phyloP scores from a whole-genome alignment of 2,329 filamentous ascomycete genomes.

The Fusarium fracticaudum region DNA sequence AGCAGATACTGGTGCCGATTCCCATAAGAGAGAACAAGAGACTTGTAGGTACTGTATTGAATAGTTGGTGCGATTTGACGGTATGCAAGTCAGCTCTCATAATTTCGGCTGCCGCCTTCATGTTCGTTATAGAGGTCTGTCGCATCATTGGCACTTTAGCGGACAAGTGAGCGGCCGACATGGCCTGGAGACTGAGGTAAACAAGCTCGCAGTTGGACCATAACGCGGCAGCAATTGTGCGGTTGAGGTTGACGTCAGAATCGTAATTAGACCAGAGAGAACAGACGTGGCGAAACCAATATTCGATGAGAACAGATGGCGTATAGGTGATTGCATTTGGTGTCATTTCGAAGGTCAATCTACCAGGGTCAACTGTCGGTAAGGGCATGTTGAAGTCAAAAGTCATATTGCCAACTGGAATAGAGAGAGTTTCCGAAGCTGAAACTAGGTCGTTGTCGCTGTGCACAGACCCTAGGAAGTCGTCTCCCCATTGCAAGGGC shows the following conservation, averaged over 20 bases:
- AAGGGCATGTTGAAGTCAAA: background rate
- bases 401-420: background rate
- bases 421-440: background rate
- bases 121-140: background rate
- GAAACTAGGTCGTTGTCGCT: background rate
- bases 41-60: background rate
- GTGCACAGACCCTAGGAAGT: background rate
- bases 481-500: background rate
- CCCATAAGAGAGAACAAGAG: background rate
- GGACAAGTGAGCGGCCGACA: background rate
- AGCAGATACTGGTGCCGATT: background rate
- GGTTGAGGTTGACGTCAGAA: background rate
- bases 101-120: background rate
- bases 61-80: background rate
- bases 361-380: background rate
- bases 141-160: background rate
- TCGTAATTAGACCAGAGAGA: background rate
- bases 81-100: background rate
- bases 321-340: background rate
- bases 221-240: background rate
- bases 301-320: background rate
- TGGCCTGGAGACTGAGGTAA: background rate
- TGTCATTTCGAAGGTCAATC: background rate
- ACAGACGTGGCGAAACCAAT: background rate
- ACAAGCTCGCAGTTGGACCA: background rate